Evolutionary conservation across 495 filamentous ascomycete genomes (phyloP), one percentile per base, ranked within the genome.

Genomic region (Hypoxylon rickii): DNA sequence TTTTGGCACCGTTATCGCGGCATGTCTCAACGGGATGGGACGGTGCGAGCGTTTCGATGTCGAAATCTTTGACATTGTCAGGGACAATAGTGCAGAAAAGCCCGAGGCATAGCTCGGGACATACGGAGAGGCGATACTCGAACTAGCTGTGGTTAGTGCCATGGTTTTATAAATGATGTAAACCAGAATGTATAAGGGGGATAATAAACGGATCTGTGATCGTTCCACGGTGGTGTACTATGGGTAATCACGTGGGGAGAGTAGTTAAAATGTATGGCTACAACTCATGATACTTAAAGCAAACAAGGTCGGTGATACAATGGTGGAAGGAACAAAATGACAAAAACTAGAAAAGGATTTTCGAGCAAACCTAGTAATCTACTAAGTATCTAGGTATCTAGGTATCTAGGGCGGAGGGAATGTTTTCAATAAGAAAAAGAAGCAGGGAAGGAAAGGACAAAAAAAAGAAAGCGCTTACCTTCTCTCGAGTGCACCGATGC

Each of bases 71-170:
- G 56, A 73, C 69, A 32, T 76, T 71, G 20, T 76, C 61, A 29
- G 66, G 73, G 46, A 79, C 64, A 21, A 84, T 76, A 36, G 77
- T 86, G 54, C 82, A 88, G 72, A 87, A 96, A 51, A 97, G 74
- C 22, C 93, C 93, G 33, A 94, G 71, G 64, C 81, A 86, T 32
- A 96, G 80, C 60, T 92, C 87, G n/a, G 87, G 83, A 65, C 89
- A 93, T 59, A 76, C 77, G 12, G 78, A 81, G 12, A 97, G 84
- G 44, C 92, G 89, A 67, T 96, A 96, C 19, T 80, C 72, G 61
- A 96, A 87, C 93, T 96, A 29, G 15, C 2, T 17, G 39, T 3
- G 31, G 31, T 62, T 42, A 58, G 50, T 15, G 18, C 49, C 19
- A 32, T 31, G 18, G 13, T 8, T 19, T 46, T 15, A 26, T n/a